Evolutionary conservation across 768 basidiomycete genomes (phyloP).

Genomic region (Trametes cingulata): DNA sequence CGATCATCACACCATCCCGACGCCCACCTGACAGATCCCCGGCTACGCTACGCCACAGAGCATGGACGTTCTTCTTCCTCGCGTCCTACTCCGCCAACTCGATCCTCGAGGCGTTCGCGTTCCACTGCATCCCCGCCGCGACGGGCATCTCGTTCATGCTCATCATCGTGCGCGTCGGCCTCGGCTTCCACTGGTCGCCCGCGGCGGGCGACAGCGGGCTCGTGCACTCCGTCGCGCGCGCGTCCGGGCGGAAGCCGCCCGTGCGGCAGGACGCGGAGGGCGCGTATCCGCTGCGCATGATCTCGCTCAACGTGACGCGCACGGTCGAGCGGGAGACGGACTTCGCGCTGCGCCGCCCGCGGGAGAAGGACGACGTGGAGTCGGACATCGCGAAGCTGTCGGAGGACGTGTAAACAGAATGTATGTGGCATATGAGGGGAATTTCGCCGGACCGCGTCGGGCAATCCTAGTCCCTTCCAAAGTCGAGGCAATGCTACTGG

Average conservation of each 20-base stretch:
- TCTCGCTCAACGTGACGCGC: conserved; percentile 4
- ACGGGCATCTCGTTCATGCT: conserved; percentile 19
- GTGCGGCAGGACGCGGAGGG: background rate
- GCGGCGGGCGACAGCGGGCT: background rate
- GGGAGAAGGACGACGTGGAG: conserved; percentile 2
- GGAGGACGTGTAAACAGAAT: no score
- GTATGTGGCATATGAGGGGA: no score
- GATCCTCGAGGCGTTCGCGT: conserved; percentile 11
- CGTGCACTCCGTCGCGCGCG: background rate
- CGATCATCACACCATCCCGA: no score
- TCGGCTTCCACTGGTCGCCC: conserved; percentile 13
- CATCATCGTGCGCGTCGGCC: conserved; percentile 19
- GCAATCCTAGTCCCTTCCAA: no score
- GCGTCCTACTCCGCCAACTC: conserved; percentile 8
- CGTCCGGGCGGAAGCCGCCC: background rate
- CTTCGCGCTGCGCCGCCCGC: conserved; percentile 3
- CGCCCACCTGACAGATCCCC: background rate
- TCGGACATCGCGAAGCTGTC: no score
- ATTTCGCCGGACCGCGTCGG: no score
- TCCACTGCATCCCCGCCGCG: conserved; percentile 17
- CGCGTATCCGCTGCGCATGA: background rate
- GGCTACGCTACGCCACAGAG: background rate
- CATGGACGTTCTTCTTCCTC: conserved; percentile 14
- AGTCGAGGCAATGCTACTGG: no score
- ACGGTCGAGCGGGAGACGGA: conserved; percentile 12